Percentiles rank a stretch among this genome's conserved stretches.
Conservation (phyloP, 2,329 filamentous ascomycete genomes). For the Xylariaceae sp. region DNA sequence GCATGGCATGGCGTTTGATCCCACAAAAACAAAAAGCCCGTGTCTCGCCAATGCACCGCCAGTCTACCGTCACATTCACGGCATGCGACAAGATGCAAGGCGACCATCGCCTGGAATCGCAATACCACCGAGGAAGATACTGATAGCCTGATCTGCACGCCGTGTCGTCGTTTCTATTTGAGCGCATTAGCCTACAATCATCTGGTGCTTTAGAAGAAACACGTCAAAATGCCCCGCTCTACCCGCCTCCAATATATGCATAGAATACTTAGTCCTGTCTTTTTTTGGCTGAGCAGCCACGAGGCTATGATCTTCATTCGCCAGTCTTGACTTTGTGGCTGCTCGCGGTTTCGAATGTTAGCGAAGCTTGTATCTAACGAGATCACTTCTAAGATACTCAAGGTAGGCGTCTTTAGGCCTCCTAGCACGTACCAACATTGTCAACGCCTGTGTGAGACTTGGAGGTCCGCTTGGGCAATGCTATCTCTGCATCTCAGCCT, state of each 20-base stretch:
- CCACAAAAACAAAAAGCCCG: conserved; percentile 19
- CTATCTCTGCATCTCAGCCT: too few species aligned
- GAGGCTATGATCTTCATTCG: too few species aligned
- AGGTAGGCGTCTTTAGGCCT: too few species aligned
- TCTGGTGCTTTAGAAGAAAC: conserved; percentile 11
- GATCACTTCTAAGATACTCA: too few species aligned
- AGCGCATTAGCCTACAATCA: conserved; percentile 8
- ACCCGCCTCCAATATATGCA: conserved; percentile 9
- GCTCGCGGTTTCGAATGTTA: too few species aligned
- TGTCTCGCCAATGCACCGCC: conserved; percentile 16
- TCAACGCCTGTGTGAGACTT: too few species aligned
- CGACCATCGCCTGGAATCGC: conserved; percentile 5
- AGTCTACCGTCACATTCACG: conserved; percentile 9
- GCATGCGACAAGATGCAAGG: conserved; percentile 14
- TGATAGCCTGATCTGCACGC: not conserved
- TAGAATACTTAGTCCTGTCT: too few species aligned
- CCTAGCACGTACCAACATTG: too few species aligned
- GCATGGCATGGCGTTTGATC: conserved; percentile 22
- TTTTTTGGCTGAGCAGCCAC: too few species aligned
- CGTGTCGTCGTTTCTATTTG: not conserved
- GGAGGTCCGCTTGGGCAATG: too few species aligned
- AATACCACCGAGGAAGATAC: conserved; percentile 3
- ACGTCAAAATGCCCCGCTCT: not conserved
- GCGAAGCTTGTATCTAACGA: too few species aligned
- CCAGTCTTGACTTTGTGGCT: too few species aligned